Percentiles rank a stretch among this genome's conserved stretches.
These are phyloP conservation scores for Dittrichia graveolens DNA, from an alignment of 129 eudicot genomes.

Conservation along the genomic window DNA sequence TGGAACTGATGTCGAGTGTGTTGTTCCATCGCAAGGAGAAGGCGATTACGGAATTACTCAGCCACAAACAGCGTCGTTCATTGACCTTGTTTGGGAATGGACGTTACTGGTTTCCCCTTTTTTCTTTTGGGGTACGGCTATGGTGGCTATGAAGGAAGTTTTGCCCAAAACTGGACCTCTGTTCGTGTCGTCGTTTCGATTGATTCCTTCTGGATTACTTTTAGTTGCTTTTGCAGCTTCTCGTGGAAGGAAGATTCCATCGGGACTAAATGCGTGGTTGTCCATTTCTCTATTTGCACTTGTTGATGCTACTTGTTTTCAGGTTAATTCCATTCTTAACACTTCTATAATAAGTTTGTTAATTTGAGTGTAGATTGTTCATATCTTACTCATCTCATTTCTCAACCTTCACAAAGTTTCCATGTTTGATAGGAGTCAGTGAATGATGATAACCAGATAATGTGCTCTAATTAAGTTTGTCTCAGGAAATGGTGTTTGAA, in stretches of 20 bases:
- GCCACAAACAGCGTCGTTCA: slow-evolving; percentile 27
- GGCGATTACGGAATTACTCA: slow-evolving; percentile 15
- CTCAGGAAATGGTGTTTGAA: neutral
- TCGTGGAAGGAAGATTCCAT: slow-evolving; percentile 66
- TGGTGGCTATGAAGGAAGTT: slow-evolving; percentile 99
- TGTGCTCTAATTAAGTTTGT: neutral
- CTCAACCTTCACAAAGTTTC: neutral
- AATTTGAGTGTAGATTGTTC: neutral
- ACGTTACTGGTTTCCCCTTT: slow-evolving; percentile 80
- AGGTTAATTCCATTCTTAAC: slow-evolving; percentile 44
- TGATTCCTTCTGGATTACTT: slow-evolving; percentile 80
- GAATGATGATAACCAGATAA: neutral
- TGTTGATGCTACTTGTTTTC: slow-evolving; percentile 93
- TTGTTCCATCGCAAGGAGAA: slow-evolving; percentile 36
- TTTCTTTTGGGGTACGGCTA: slow-evolving; percentile 99
- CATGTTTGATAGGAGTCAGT: neutral
- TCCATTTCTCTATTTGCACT: slow-evolving; percentile 74
- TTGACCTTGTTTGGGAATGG: slow-evolving; percentile 58
- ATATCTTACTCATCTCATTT: neutral
- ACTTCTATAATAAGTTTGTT: neutral
- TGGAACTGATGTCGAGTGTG: slow-evolving; percentile 67
- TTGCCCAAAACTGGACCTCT: slow-evolving; percentile 89
- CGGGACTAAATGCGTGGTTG: slow-evolving; percentile 83
- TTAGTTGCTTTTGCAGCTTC: slow-evolving; percentile 71
- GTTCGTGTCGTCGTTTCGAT: slow-evolving; percentile 74